Conservation (phyloP, 1,284 basidiomycete species). For the Anthracocystis panici-leucophaei region DNA sequence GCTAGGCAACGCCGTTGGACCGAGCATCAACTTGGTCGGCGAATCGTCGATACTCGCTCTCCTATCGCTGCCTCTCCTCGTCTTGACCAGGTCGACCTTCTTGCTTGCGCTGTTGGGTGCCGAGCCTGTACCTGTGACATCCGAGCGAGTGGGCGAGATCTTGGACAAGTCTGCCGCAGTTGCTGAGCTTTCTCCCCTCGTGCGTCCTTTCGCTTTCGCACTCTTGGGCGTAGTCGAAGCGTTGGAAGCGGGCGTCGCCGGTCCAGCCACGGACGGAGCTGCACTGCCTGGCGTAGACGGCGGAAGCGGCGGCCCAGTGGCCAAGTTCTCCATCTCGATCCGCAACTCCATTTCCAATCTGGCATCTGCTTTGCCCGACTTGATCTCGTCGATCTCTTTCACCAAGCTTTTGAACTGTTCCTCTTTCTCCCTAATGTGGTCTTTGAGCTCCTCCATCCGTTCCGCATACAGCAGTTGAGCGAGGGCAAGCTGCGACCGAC, state of each 20-base stretch:
- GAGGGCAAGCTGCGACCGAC: constrained; percentile 56
- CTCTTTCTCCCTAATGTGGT: constrained; percentile 58
- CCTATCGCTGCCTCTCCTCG: constrained; percentile 20
- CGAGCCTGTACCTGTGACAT: constrained; percentile 13
- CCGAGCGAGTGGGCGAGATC: constrained; percentile 20
- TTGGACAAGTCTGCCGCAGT: constrained; percentile 29
- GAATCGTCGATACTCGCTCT: constrained; percentile 36
- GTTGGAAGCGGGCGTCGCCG: constrained; percentile 24
- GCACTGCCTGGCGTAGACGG: constrained; percentile 31
- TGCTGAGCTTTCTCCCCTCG: constrained; percentile 33
- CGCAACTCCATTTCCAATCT: constrained; percentile 43
- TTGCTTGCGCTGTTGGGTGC: constrained; percentile 31
- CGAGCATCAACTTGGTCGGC: constrained; percentile 27
- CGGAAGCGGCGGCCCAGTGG: constrained; percentile 40
- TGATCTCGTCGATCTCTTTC: constrained; percentile 53
- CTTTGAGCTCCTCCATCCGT: constrained; percentile 58
- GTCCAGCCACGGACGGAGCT: constrained; percentile 19
- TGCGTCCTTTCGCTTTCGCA: constrained; percentile 32
- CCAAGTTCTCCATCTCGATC: constrained; percentile 52
- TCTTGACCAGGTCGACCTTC: constrained; percentile 13
- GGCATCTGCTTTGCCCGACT: constrained; percentile 42
- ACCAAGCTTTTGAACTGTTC: constrained; percentile 47
- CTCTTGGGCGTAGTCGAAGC: constrained; percentile 42
- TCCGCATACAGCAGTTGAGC: constrained; percentile 65
- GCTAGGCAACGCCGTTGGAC: constrained; percentile 22